phyloP scores from a whole-genome alignment of 1,139 yeast genomes.

The Lizanozyma gosingica region DNA sequence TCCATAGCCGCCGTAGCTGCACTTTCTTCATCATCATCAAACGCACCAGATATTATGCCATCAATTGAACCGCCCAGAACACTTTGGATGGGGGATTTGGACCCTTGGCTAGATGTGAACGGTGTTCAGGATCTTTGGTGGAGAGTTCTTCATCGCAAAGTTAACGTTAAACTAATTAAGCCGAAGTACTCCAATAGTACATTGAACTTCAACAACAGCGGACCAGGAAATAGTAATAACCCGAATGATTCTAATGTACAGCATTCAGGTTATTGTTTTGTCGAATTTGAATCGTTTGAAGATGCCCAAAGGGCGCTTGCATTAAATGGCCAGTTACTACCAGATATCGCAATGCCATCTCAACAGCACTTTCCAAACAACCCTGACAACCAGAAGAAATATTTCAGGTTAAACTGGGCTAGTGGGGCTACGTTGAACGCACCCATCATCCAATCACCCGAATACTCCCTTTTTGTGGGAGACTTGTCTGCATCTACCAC shows the following conservation, averaged over 20 bases:
- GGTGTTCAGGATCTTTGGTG: constrained; percentile 16
- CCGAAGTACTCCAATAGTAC: constrained; percentile 19
- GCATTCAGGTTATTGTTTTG: constrained; percentile 72
- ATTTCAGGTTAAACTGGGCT: constrained; percentile 68
- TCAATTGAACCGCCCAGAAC: constrained; percentile 37
- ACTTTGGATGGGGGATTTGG: constrained; percentile 76
- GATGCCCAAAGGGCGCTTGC: constrained; percentile 60
- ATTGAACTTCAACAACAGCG: background rate
- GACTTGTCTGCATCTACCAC: constrained; percentile 67
- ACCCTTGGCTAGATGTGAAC: constrained; percentile 62
- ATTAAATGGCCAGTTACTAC: constrained; percentile 57
- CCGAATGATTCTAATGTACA: too few species aligned
- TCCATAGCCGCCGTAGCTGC: constrained; percentile 16
- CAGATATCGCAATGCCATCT: constrained; percentile 43
- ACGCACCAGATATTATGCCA: background rate
- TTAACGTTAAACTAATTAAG: constrained; percentile 45
- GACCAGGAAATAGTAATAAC: background rate
- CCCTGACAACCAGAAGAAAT: constrained; percentile 48
- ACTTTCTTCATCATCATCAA: background rate
- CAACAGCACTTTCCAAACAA: constrained; percentile 34
- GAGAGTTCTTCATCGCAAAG: constrained; percentile 30
- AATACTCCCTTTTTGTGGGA: constrained; percentile 67
- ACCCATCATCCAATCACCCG: constrained; percentile 43
- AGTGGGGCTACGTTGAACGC: constrained; percentile 53
- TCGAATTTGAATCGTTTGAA: constrained; percentile 53